Evolutionary conservation across 2,329 filamentous ascomycete species (phyloP).

Genomic region (Clarireedia sp.): DNA sequence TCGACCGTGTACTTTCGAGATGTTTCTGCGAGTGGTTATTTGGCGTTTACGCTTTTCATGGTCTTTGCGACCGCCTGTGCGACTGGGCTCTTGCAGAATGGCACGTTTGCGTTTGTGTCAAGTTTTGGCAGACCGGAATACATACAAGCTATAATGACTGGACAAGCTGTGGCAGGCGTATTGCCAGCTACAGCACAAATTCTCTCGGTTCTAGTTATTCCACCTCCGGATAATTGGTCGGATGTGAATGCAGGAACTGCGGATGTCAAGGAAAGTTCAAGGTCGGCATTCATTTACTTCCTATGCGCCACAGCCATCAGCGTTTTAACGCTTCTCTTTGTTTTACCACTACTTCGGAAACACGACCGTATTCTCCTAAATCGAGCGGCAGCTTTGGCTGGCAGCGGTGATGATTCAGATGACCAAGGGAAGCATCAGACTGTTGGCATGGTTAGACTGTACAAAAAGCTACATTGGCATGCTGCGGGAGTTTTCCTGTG

Average conservation of each 20-base stretch:
- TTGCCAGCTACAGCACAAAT: constrained; percentile 84
- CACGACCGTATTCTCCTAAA: constrained; percentile 46
- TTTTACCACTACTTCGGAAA: constrained; percentile 62
- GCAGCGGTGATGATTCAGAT: constrained; percentile 45
- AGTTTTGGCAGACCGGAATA: constrained; percentile 82
- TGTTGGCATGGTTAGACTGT: constrained; percentile 56
- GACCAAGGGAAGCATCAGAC: constrained; percentile 37
- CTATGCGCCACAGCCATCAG: constrained; percentile 77
- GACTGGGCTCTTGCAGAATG: constrained; percentile 84
- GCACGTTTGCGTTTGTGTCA: constrained; percentile 83
- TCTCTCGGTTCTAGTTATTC: constrained; percentile 64
- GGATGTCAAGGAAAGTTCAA: constrained; percentile 40
- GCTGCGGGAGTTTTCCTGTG: constrained; percentile 70
- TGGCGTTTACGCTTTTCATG: constrained; percentile 74
- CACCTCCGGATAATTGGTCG: constrained; percentile 34
- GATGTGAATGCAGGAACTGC: constrained; percentile 15
- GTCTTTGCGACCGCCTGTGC: constrained; percentile 73
- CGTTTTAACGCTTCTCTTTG: constrained; percentile 58
- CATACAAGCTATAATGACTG: constrained; percentile 92
- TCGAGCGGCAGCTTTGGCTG: constrained; percentile 43
- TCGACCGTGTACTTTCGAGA: constrained; percentile 65
- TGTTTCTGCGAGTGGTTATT: constrained; percentile 58
- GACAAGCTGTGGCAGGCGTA: constrained; percentile 86
- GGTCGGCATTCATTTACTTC: constrained; percentile 84
- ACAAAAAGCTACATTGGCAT: constrained; percentile 72